These are phyloP conservation scores for Thalassiosira delicatula DNA, from an alignment of 352 stramenopile species.

Conservation along the genomic window DNA sequence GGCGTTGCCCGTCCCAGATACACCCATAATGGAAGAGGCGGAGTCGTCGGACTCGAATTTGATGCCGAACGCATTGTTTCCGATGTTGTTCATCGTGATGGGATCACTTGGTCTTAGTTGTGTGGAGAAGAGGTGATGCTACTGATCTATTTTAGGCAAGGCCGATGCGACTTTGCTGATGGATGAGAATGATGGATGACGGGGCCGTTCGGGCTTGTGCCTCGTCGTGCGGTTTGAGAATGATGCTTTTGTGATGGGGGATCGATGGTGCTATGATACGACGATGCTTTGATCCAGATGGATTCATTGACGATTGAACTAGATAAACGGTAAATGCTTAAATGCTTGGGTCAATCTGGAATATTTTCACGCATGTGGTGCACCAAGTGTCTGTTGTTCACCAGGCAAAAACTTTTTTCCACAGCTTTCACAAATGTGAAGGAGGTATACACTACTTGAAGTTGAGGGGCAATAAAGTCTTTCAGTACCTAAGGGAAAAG, in stretches of 20 bases:
- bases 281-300: background rate
- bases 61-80: constrained; percentile 7
- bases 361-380: no score
- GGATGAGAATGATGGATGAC: background rate
- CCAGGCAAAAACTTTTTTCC: background rate
- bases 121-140: background rate
- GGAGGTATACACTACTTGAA: no score
- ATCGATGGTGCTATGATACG: background rate
- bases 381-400: background rate
- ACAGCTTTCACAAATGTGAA: no score
- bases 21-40: constrained; percentile 13
- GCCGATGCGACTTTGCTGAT: background rate
- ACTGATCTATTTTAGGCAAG: background rate
- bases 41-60: constrained; percentile 44
- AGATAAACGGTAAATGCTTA: background rate
- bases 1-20: no score
- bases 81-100: constrained; percentile 2
- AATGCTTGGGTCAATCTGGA: background rate
- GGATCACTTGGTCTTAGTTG: background rate
- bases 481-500: no score
- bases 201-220: background rate
- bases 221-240: background rate
- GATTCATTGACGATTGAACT: no score
- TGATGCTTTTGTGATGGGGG: background rate
- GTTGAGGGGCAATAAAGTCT: no score